phyloP scores from a whole-genome alignment of 2,329 filamentous ascomycete species.

The Aspergillus texensis region DNA sequence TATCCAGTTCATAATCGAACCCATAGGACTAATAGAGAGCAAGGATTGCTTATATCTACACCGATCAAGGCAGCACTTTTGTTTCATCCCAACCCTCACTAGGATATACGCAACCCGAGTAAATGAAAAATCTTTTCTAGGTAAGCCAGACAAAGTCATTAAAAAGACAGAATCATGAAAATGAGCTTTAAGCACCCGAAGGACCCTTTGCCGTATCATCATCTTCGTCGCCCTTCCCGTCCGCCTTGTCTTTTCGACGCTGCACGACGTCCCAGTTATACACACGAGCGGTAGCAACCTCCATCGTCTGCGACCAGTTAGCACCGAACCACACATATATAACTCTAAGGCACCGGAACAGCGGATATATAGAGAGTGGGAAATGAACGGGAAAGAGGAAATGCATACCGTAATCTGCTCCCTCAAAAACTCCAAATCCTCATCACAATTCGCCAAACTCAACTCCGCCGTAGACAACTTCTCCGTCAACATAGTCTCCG shows the following conservation, averaged over 20 bases:
- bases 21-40: neutral
- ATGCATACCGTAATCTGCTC: conserved; percentile 88
- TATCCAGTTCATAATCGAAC: neutral
- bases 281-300: conserved; percentile 94
- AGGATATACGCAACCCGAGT: conserved; percentile 9
- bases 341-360: neutral
- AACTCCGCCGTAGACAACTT: conserved; percentile 79
- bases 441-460: conserved; percentile 85
- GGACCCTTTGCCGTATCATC: conserved; percentile 31
- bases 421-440: conserved; percentile 91
- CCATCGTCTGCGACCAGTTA: conserved; percentile 71
- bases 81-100: conserved; percentile 4
- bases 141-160: conserved; percentile 5
- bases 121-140: conserved; percentile 7
- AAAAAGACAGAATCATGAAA: neutral
- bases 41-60: neutral
- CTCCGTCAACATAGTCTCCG: conserved; percentile 72
- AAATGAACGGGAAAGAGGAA: neutral
- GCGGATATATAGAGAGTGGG: conserved; percentile 1
- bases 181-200: conserved; percentile 1
- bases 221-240: conserved; percentile 53
- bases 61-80: neutral
- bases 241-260: conserved; percentile 83
- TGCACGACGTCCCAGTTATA: conserved; percentile 99
- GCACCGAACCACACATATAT: conserved; percentile 12